Evolutionary conservation across 2,329 filamentous ascomycete species (phyloP).

Genomic region (Pezicula radicicola): DNA sequence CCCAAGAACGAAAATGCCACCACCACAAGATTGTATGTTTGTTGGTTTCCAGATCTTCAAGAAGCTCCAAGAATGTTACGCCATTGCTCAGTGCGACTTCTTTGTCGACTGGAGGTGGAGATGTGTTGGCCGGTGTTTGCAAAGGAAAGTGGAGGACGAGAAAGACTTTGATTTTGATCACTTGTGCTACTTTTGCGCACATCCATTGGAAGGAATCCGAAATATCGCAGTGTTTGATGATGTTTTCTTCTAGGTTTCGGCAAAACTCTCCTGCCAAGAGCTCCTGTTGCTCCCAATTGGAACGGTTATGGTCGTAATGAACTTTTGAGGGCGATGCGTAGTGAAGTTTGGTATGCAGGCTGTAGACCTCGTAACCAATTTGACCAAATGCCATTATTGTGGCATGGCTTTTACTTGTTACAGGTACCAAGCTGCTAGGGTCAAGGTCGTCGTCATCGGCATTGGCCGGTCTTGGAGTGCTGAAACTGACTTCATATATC

Average conservation of each 20-base stretch:
- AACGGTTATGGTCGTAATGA: neutral
- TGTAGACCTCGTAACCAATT: constrained; percentile 24
- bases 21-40: neutral
- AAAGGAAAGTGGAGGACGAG: neutral
- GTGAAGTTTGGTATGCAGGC: neutral
- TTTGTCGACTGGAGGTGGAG: neutral
- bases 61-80: neutral
- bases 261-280: neutral
- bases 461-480: constrained; percentile 46
- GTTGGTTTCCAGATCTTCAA: neutral
- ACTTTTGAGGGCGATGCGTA: neutral
- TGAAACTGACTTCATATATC: constrained; percentile 35
- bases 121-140: neutral
- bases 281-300: neutral
- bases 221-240: neutral
- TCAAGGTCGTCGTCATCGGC: constrained; percentile 48
- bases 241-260: neutral
- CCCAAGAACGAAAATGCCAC: neutral
- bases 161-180: neutral
- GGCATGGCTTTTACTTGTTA: constrained; percentile 32
- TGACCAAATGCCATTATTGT: constrained; percentile 40
- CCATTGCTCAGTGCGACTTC: neutral
- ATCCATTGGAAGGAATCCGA: neutral
- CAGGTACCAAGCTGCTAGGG: constrained; percentile 33
- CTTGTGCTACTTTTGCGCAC: neutral